Evolutionary conservation across 441 rosid genomes (phyloP), one percentile per base, ranked within the genome.

Genomic region (Aleurites moluccanus): DNA sequence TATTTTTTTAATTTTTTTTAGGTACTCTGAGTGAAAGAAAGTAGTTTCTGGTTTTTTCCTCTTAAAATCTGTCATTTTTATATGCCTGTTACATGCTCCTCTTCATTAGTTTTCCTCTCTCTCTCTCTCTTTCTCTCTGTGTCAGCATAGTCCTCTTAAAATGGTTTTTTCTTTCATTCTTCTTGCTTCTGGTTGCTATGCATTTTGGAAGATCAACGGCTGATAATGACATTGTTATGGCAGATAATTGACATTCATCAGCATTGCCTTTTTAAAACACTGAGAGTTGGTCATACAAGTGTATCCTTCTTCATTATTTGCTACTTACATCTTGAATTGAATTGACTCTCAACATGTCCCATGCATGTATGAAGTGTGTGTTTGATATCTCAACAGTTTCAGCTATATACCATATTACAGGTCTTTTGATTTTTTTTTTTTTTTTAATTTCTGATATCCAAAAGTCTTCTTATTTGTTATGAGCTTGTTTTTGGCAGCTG

Each of bases 251-350:
- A 90, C 76, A 78, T 88, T 81, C 86, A 74, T 71, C 97, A 86
- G 79, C 85, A 84, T 72, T 79, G 94, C 66, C 87, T 90, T 71
- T 92, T 87, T 64, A 94, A 94, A 81, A 89, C 97, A 25, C 80
- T 94, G 77, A 89, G 97, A 86, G 83, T 86, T 78, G 97, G 94
- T 64, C 98, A 94, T 79, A 73, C 92, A 70, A 91, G 97, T 62
- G 98, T 91, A 94, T 91, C 94, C 97, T 88, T 84, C n/a, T 40
- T 49, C 50, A 4, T 57, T 56, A 20, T 40, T 67, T 8, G 35
- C 2, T 38, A 64, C 25, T 55, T 74, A 10, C 18, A 16, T 73
- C 45, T 45, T 57, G 4, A 35, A 6, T 35, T 3, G 2, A n/a
- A 52, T 15, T 4, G 4, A 44, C 2, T 16, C 18, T 20, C 10